These are phyloP conservation scores for Globisporangium barbulae DNA, from an alignment of 352 stramenopile species.

Conservation along the genomic window DNA sequence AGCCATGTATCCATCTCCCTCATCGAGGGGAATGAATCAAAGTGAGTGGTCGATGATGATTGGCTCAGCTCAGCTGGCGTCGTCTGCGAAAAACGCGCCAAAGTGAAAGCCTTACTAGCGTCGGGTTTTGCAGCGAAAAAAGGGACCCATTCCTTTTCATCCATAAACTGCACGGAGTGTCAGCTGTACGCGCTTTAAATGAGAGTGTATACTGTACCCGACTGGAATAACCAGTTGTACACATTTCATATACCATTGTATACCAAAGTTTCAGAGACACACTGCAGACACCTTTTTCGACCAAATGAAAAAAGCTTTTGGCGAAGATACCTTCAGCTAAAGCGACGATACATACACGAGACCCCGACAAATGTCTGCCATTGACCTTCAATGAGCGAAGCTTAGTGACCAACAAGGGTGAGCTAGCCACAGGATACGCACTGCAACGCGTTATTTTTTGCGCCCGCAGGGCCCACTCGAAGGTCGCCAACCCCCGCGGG, in stretches of 20 bases:
- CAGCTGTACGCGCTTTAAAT: no score
- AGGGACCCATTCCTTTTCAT: constrained; percentile 4
- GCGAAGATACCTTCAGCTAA: no score
- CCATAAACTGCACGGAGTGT: neutral
- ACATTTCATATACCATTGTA: no score
- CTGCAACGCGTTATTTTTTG: neutral
- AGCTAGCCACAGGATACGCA: neutral
- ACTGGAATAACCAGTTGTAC: no score
- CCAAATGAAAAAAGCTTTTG: no score
- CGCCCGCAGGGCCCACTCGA: no score
- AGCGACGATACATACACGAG: neutral
- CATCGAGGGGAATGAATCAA: constrained; percentile 1
- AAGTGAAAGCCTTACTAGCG: constrained; percentile 5
- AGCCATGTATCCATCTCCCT: neutral
- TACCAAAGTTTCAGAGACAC: no score
- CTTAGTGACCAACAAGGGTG: neutral
- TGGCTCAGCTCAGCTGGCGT: neutral
- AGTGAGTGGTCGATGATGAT: neutral
- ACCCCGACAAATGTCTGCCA: neutral
- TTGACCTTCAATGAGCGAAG: neutral
- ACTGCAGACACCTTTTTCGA: no score
- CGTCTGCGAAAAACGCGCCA: constrained; percentile 7
- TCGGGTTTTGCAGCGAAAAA: constrained; percentile 13
- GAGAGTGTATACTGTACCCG: no score
- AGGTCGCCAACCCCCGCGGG: neutral